A percentile compares a stretch with the other conserved stretches of the same genome.
phyloP scores from a whole-genome alignment of 2,329 filamentous ascomycete species.

The Fusarium sp. region DNA sequence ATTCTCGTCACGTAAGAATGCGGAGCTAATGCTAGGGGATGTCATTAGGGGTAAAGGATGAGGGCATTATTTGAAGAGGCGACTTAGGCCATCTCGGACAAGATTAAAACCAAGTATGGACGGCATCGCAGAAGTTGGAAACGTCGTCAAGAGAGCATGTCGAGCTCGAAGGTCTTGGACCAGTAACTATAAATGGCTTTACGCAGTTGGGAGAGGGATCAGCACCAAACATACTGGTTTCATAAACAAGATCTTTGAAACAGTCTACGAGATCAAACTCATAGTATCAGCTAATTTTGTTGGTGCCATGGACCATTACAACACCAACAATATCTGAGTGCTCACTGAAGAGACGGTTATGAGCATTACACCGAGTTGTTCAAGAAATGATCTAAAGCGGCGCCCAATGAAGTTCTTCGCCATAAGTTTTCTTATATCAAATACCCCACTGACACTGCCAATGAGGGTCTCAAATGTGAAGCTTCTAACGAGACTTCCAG shows the following conservation, averaged over 20 bases:
- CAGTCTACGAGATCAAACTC: not conserved
- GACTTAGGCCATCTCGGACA: not conserved
- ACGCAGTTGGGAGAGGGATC: conserved; percentile 31
- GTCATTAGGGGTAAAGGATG: not conserved
- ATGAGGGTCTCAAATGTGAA: conserved; percentile 43
- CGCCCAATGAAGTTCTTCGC: conserved; percentile 37
- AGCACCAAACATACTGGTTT: conserved; percentile 14
- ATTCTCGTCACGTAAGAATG: conserved; percentile 44
- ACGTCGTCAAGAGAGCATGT: conserved; percentile 22
- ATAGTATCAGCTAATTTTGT: conserved; percentile 64
- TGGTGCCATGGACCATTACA: conserved; percentile 57
- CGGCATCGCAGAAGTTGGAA: conserved; percentile 31
- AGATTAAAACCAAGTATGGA: conserved; percentile 3
- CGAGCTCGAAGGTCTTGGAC: conserved; percentile 19
- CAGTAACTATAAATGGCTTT: conserved; percentile 30
- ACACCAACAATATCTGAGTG: conserved; percentile 45
- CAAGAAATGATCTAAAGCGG: not conserved
- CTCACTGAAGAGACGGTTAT: conserved; percentile 43
- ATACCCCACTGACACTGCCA: conserved; percentile 45
- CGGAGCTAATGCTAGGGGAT: conserved; percentile 37
- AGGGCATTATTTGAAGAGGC: not conserved
- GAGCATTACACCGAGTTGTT: not conserved
- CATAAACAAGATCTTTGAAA: not conserved
- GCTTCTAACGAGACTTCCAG: conserved; percentile 36
- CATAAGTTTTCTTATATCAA: conserved; percentile 45